These are phyloP conservation scores for Aspergillus flavus DNA, from an alignment of 2,329 filamentous ascomycete species.

Conservation along the genomic window DNA sequence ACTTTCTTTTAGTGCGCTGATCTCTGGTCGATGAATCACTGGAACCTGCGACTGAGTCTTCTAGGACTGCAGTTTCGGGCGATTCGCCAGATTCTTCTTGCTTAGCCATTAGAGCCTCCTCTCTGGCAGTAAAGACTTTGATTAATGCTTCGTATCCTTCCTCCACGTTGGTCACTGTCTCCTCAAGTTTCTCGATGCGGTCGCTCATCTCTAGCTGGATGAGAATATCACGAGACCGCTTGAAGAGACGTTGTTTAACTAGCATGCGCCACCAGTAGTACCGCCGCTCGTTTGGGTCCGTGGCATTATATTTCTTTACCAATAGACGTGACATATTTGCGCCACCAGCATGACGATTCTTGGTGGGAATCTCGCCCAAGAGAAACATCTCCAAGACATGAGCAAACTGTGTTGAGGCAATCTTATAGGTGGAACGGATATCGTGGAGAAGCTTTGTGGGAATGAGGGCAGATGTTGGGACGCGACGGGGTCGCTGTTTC, in stretches of 20 bases:
- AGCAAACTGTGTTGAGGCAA: constrained; percentile 63
- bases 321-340: constrained; percentile 55
- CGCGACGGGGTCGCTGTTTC: constrained; percentile 40
- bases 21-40: constrained; percentile 17
- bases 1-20: constrained; percentile 35
- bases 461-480: constrained; percentile 58
- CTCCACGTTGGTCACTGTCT: constrained; percentile 59
- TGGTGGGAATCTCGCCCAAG: constrained; percentile 56
- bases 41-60: constrained; percentile 26
- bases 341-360: constrained; percentile 50
- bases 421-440: constrained; percentile 58
- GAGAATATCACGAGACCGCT: constrained; percentile 61
- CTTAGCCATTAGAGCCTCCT: constrained; percentile 30
- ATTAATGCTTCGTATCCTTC: constrained; percentile 62
- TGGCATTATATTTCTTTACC: constrained; percentile 48
- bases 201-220: constrained; percentile 61
- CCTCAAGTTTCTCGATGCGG: constrained; percentile 61
- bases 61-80: constrained; percentile 32
- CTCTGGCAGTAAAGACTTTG: constrained; percentile 40
- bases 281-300: constrained; percentile 58
- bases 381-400: constrained; percentile 66
- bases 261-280: constrained; percentile 69
- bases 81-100: constrained; percentile 23
- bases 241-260: constrained; percentile 64
- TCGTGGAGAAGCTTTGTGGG: constrained; percentile 52